Base-by-base conservation (phyloP, 2,329 filamentous ascomycete species). In the Scedosporium apiospermum region DNA sequence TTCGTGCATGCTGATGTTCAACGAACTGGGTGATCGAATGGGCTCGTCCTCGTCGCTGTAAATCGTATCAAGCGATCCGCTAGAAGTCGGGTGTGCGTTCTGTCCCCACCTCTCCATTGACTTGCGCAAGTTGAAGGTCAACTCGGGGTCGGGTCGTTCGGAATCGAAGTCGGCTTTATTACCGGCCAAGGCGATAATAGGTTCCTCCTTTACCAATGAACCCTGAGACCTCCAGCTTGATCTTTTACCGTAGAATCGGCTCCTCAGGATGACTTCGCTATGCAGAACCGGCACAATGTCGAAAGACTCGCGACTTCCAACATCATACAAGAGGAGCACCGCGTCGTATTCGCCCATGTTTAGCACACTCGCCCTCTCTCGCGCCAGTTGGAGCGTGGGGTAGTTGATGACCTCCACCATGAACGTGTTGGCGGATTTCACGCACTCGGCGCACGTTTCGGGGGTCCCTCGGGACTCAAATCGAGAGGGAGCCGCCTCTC, bases 171-270 rank as follows among this genome's bases (percentile, higher is more conserved):
- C 87, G 64, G 82, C 77, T 75, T 88, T 88, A 76, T 89, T 89
- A 64, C 87, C 87, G 21, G 89, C 86, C 58, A 90, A 78, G 30
- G 86, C 86, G 65, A 89, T 88, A 57, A 89, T 86, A 14, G 65
- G 63, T 53, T 62, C 66, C 2, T 64, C 61, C 4, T 53, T 61
- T 9, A 3, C 4, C 18, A 41, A 38, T 14, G 23, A 12, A 6
- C 30, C n/a, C n/a, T 61, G 59, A 16, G 27, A 12, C 18, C 21
- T 6, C 58, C 58, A 9, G 41, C 42, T 23, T 23, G 58, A 10
- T n/a, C 58, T n/a, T n/a, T 38, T 49, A 5, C 58, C 34, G 21
- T 26, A 21, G 12, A n/a, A 26, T 6, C 57, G 57, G 38, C 38
- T 38, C 27, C n/a, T 26, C 4, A 66, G 63, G 10, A 67, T 64